Evolutionary conservation across 768 basidiomycete species (phyloP), one percentile per base, ranked within the genome.

Genomic region (Suillus fuscotomentosus): DNA sequence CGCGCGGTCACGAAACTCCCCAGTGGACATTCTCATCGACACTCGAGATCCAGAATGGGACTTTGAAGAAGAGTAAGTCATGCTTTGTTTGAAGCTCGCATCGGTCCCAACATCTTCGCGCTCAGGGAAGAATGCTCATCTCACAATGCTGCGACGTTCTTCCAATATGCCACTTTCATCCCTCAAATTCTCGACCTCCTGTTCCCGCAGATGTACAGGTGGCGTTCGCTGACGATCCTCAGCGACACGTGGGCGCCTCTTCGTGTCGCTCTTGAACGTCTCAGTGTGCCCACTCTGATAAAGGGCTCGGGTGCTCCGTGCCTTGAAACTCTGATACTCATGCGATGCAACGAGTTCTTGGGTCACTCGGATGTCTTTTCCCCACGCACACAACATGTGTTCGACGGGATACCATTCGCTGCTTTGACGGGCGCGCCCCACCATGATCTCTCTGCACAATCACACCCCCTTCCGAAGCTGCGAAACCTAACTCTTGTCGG

Each of bases 191-290:
- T 88, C 56, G 72, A 77, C 39, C 71, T 83, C n/a, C 73, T 88
- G n/a, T 71, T 84, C 5, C 83, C 83, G 22, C 83, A 86, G 66
- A 67, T 87, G 53, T 66, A 68, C 9, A 82, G 87, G 27, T 87
- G 85, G 82, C 80, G 81, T 17, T 84, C 84, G 6, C 70, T 88
- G 47, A 77, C 76, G 24, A 81, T 88, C 68, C 77, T 85, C 47
- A 85, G 84, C 36, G 84, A 87, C 69, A 79, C 82, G 9, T 87
- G 81, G 81, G 77, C 80, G n/a, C 86, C 86, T 15, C 84, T 89
- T 84, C 79, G 82, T 66, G 71, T 77, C 56, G 86, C 84, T 13
- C 77, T 89, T 20, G 68, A 71, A 31, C 71, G 75, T 11, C 79
- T 88, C 42, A 83, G 84, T 66, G 73, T 76, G 9, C 60, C 67